A percentile compares a stretch with the other conserved stretches of the same genome.
These are phyloP conservation scores for Cladosporium austrohemisphaericum DNA, from an alignment of 2,329 filamentous ascomycete genomes.

Conservation along the genomic window DNA sequence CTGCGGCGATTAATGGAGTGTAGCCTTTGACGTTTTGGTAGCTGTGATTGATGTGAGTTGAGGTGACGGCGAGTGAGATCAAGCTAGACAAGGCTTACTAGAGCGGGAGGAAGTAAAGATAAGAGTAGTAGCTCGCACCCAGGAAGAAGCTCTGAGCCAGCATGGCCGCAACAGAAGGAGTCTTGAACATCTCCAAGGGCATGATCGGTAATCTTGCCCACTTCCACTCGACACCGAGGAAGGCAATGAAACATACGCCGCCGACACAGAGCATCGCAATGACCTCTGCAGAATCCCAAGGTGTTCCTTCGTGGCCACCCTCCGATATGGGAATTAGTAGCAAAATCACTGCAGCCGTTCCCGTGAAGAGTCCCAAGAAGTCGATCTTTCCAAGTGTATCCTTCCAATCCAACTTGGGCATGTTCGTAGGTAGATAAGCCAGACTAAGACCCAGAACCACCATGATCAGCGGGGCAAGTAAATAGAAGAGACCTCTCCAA, in stretches of 20 bases:
- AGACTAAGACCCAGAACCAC: constrained; percentile 38
- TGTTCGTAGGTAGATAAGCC: constrained; percentile 52
- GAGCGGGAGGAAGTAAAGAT: constrained; percentile 74
- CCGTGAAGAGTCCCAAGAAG: constrained; percentile 54
- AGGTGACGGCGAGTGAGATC: too few species aligned
- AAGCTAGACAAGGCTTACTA: constrained; percentile 48
- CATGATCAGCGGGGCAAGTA: constrained; percentile 51
- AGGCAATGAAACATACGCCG: constrained; percentile 43
- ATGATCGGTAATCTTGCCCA: constrained; percentile 56
- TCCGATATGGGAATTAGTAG: constrained; percentile 62
- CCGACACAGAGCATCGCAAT: constrained; percentile 57
- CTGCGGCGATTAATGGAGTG: constrained; percentile 61
- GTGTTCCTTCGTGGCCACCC: constrained; percentile 43
- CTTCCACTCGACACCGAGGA: constrained; percentile 54
- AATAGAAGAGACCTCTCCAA: constrained; percentile 48
- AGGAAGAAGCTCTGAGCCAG: constrained; percentile 58
- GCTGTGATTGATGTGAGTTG: constrained; percentile 19
- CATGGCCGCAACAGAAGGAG: constrained; percentile 51
- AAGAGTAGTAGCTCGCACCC: constrained; percentile 61
- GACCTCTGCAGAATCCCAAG: constrained; percentile 55
- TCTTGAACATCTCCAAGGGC: constrained; percentile 54
- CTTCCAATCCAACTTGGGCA: constrained; percentile 44
- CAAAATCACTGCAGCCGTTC: constrained; percentile 55
- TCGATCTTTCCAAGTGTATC: constrained; percentile 56
- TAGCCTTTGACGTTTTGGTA: constrained; percentile 72